Base-by-base conservation (phyloP, 768 basidiomycete species). In the Termitomyces sp. region DNA sequence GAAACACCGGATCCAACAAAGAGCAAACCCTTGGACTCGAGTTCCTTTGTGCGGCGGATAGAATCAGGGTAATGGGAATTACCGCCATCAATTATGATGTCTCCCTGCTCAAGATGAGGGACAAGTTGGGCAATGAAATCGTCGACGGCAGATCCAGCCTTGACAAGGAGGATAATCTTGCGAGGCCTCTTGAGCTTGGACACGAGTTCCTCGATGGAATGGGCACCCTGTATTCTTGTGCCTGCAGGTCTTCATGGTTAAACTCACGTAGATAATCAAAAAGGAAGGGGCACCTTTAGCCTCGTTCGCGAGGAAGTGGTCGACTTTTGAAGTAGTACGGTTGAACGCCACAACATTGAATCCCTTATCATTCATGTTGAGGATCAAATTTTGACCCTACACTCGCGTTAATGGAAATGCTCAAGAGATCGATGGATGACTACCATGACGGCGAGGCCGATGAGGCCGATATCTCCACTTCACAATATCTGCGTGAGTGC, bases 361-460 rank as follows among this genome's bases (percentile, higher is more conserved):
- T 51, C 97, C 97, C 75, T 99, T 99, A 81, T 99, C 97, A 72
- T 97, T 97, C 92, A 97, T 98, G 79, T 98, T 97, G 65, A 98
- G 78, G 71, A 97, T 95, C 69, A 97, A 72, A 71, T 96, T 97
- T 84, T 96, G 94, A 67, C 93, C 94, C 93, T 94, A 65, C 28
- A 54, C 41, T 47, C 51, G 45, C 56, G 52, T 59, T 58, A 46
- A 65, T 53, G 61, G 21, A 35, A 50, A 51, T 45, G 41, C 52
- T 58, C 62, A 53, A 42, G 49, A 61, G 55, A 60, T 56, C 60
- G 62, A 65, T 55, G 45, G 59, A 54, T 55, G 43, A 24, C 34
- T 70, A 95, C 94, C 94, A 98, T 98, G 78, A 98, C 94, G 79
- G 94, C 94, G 68, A 98, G 80, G 78, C 94, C 94, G 77, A 97